Conservation (phyloP, 1,284 basidiomycete genomes). For the Ustilago cynodontis region DNA sequence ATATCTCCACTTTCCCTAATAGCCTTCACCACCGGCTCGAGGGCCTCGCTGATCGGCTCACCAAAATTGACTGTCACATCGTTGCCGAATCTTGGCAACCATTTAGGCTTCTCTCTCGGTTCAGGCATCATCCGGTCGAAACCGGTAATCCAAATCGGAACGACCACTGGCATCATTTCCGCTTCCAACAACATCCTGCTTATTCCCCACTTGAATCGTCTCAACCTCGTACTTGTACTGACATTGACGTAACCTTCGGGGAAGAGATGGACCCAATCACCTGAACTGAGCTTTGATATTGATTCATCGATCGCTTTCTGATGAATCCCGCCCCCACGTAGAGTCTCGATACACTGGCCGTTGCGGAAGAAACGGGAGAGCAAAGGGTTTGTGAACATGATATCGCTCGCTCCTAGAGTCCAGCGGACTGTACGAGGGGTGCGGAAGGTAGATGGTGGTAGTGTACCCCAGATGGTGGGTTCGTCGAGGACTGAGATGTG, state of each 20-base stretch:
- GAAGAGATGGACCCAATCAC: slow-evolving; percentile 94
- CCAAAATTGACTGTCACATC: slow-evolving; percentile 63
- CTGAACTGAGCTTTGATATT: slow-evolving; percentile 81
- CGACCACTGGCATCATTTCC: slow-evolving; percentile 76
- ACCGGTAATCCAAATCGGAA: slow-evolving; percentile 93
- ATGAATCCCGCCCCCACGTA: slow-evolving; percentile 88
- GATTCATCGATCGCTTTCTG: slow-evolving; percentile 87
- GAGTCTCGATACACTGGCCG: slow-evolving; percentile 93
- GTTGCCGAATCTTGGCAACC: slow-evolving; percentile 57
- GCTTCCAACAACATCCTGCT: slow-evolving; percentile 73
- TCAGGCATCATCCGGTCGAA: slow-evolving; percentile 68
- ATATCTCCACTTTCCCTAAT: slow-evolving; percentile 13
- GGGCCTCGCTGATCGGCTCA: slow-evolving; percentile 42
- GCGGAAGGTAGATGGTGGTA: slow-evolving; percentile 47
- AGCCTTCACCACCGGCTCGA: slow-evolving; percentile 34
- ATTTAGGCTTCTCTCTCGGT: slow-evolving; percentile 57
- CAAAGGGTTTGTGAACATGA: slow-evolving; percentile 86
- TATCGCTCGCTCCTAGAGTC: slow-evolving; percentile 90
- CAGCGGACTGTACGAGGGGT: slow-evolving; percentile 77
- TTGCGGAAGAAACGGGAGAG: slow-evolving; percentile 82
- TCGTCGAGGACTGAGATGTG: slow-evolving; percentile 68
- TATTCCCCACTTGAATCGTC: slow-evolving; percentile 97
- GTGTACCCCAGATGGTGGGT: slow-evolving; percentile 59
- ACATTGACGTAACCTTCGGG: slow-evolving; percentile 90
- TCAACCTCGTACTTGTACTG: slow-evolving; percentile 75